A percentile compares a stretch with the other conserved stretches of the same genome.
Evolutionary conservation across 2,329 filamentous ascomycete species (phyloP).

Genomic region (Dryadomyces quercus-mongolicae): DNA sequence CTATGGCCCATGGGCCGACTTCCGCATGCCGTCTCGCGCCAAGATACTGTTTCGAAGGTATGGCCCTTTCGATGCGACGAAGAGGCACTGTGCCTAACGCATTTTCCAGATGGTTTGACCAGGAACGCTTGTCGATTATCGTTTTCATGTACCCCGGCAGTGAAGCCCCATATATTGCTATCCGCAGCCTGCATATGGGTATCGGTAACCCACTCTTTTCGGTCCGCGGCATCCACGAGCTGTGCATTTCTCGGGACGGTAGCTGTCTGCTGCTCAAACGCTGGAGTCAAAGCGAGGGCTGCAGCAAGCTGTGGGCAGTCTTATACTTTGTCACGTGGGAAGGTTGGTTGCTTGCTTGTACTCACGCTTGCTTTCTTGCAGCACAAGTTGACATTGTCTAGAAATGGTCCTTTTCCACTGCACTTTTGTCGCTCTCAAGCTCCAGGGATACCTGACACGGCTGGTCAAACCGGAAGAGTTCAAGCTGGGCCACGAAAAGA

Average conservation of each 20-base stretch:
- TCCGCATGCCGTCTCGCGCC: conserved; percentile 32
- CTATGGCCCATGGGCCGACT: conserved; percentile 31
- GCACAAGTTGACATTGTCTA: conserved; percentile 17
- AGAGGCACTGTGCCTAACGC: background rate
- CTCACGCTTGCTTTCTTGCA: background rate
- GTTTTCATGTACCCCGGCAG: conserved; percentile 34
- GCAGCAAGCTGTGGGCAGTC: conserved; percentile 39
- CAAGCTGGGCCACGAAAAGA: conserved; percentile 33
- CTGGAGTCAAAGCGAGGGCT: conserved; percentile 32
- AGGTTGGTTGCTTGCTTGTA: conserved; percentile 27
- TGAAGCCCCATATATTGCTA: conserved; percentile 32
- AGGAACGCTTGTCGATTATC: conserved; percentile 41
- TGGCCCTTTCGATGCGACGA: conserved; percentile 5
- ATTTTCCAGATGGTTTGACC: conserved; percentile 36
- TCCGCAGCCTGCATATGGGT: conserved; percentile 29
- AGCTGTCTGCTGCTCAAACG: conserved; percentile 37
- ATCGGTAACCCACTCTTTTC: conserved; percentile 32
- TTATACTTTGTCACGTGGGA: conserved; percentile 50
- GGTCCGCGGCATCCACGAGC: conserved; percentile 38
- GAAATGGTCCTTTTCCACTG: conserved; percentile 49
- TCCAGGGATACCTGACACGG: conserved; percentile 31
- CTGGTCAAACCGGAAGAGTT: conserved; percentile 31
- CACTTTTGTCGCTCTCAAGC: conserved; percentile 45
- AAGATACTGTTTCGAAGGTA: conserved; percentile 45
- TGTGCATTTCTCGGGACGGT: conserved; percentile 37